These are phyloP conservation scores for Tricholoma terreum DNA, from an alignment of 768 basidiomycete genomes.

Conservation along the genomic window DNA sequence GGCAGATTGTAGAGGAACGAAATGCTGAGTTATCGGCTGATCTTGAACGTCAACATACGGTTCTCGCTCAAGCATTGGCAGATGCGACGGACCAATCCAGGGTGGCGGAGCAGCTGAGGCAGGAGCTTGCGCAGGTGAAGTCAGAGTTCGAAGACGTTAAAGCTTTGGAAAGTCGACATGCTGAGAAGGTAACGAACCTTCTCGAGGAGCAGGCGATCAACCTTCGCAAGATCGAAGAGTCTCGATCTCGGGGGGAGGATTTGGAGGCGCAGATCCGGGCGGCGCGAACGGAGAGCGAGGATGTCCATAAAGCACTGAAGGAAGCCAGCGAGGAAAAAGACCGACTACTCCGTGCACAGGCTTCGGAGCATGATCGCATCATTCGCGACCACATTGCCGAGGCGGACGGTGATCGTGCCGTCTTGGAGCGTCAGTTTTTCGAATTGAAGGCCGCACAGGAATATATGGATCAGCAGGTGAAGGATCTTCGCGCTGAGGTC, in stretches of 20 bases:
- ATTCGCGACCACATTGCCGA: constrained; percentile 90
- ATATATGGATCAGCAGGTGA: constrained; percentile 56
- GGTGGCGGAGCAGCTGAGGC: constrained; percentile 54
- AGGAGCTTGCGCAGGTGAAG: constrained; percentile 59
- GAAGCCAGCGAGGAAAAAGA: constrained; percentile 79
- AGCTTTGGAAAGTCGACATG: constrained; percentile 59
- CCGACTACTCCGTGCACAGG: constrained; percentile 65
- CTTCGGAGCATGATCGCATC: constrained; percentile 58
- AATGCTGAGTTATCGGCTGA: constrained; percentile 55
- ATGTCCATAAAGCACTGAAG: constrained; percentile 63
- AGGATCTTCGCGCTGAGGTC: constrained; percentile 55
- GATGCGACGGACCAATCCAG: constrained; percentile 69
- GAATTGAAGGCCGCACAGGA: constrained; percentile 67
- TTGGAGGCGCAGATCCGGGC: constrained; percentile 71
- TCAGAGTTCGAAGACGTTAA: constrained; percentile 68
- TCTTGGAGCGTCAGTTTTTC: constrained; percentile 83
- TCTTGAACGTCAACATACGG: constrained; percentile 51
- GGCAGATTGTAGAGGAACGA: constrained; percentile 62
- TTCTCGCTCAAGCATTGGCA: constrained; percentile 54
- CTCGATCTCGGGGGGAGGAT: constrained; percentile 70
- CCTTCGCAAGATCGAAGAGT: constrained; percentile 69
- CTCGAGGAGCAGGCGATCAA: constrained; percentile 76
- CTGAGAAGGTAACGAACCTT: constrained; percentile 58
- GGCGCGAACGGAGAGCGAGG: constrained; percentile 68
- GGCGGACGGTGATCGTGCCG: constrained; percentile 90